These are phyloP conservation scores for Chenopodium suecicum DNA, from an alignment of 148 eudicot genomes.

Conservation along the genomic window DNA sequence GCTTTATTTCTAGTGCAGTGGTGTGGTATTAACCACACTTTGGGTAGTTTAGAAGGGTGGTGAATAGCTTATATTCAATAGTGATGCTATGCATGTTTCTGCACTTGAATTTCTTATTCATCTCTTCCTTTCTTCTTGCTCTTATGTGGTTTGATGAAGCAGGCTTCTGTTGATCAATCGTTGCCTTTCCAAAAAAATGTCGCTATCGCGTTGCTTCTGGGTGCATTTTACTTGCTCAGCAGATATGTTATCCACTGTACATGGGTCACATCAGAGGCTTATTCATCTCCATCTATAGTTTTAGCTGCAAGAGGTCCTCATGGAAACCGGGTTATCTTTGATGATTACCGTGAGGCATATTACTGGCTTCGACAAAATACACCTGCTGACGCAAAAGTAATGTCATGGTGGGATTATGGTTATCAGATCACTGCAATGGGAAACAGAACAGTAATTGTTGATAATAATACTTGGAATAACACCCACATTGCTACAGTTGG, in stretches of 20 bases:
- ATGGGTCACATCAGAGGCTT: constrained; percentile 99
- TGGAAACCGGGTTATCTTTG: constrained; percentile 89
- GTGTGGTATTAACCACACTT: background rate
- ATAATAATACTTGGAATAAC: constrained; percentile 98
- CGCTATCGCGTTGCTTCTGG: constrained; percentile 84
- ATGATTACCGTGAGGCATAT: constrained; percentile 98
- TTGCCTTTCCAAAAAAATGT: constrained; percentile 77
- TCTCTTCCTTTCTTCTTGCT: background rate
- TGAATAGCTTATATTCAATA: background rate
- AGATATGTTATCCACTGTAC: constrained; percentile 92
- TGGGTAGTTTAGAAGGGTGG: background rate
- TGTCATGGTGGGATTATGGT: constrained; percentile 99
- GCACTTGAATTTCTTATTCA: background rate
- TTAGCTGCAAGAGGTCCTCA: constrained; percentile 94
- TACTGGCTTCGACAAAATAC: constrained; percentile 98
- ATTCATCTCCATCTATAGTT: constrained; percentile 97
- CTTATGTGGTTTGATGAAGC: constrained; percentile 26
- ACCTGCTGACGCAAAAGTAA: constrained; percentile 86
- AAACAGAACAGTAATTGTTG: constrained; percentile 94
- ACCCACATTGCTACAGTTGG: constrained; percentile 99
- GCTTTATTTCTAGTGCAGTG: background rate
- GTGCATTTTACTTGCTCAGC: constrained; percentile 88
- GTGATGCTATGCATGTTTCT: background rate
- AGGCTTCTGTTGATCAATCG: constrained; percentile 82
- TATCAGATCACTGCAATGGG: constrained; percentile 99